Base-by-base conservation (phyloP, 768 basidiomycete species). In the Inosperma sp. region DNA sequence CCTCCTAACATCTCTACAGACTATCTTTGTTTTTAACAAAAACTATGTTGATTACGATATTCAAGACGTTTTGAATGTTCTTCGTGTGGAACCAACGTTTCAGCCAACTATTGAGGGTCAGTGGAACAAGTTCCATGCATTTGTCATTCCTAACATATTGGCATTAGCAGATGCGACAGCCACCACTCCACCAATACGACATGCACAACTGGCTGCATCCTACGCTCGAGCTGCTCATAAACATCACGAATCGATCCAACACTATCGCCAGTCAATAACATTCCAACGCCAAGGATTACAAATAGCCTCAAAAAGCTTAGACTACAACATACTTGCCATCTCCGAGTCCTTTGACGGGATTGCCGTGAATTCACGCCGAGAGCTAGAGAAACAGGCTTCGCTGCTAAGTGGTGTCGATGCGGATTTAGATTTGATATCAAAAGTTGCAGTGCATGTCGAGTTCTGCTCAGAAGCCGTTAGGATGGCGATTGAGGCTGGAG, bases 21-120 rank as follows among this genome's bases (percentile, higher is more conserved):
- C 81, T 6, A 84, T 93, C 53, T 92, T 80, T 59, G 86, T 92
- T 5, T 93, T 88, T 69, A 92, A 91, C 68, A 89, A 88, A 60
- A 72, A 79, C 59, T 87, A 86, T 59, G 76, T 93, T 30, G 87
- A 88, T 55, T 72, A 81, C 36, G 81, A 85, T 43, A 49, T 86
- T 23, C 79, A 83, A 2, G 77, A 84, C 35, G 82, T 88, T 21
- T 65, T 90, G 13, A 72, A 66, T n/a, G 75, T 80, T 34, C 75
- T 92, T n/a, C 74, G 68, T 13, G 70, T 82, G 14, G 77, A 82
- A 36, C 72, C 86, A 2, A 73, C 75, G 14, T 59, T 87, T 19
- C 84, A 88, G 56, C 81, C 83, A n/a, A 74, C 79, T 14, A 78
- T 87, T 54, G 85, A 88, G 68, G 84, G 88, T 86, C 51, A 48